A percentile compares a stretch with the other conserved stretches of the same genome.
Conservation (phyloP, 2,329 filamentous ascomycete species). For the Fusarium temperatum region DNA sequence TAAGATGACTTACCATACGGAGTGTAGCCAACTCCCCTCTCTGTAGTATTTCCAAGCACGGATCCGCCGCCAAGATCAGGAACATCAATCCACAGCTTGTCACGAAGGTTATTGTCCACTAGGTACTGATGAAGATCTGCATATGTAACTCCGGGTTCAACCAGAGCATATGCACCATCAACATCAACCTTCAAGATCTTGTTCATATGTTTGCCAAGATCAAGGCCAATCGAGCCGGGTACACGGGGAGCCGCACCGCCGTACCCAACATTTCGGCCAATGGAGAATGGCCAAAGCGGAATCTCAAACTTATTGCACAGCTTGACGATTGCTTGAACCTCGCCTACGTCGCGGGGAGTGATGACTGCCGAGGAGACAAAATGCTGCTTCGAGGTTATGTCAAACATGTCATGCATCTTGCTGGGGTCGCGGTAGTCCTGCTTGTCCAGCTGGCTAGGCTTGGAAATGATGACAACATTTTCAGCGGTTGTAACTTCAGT, state of each 20-base stretch:
- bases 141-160: slow-evolving; percentile 27
- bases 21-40: slow-evolving; percentile 31
- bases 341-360: slow-evolving; percentile 15
- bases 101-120: slow-evolving; percentile 17
- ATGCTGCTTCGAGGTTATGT: slow-evolving; percentile 19
- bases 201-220: slow-evolving; percentile 31
- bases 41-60: slow-evolving; percentile 25
- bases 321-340: slow-evolving; percentile 23
- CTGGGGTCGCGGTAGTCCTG: slow-evolving; percentile 25
- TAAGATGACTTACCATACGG: slow-evolving; percentile 15
- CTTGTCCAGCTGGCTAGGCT: slow-evolving; percentile 2
- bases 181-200: slow-evolving; percentile 27
- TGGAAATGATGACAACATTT: slow-evolving; percentile 21
- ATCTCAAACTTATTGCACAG: slow-evolving; percentile 27
- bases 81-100: slow-evolving; percentile 33
- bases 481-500: not conserved
- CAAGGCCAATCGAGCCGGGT: slow-evolving; percentile 10
- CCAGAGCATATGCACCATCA: slow-evolving; percentile 24
- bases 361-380: slow-evolving; percentile 31
- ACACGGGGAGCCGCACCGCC: slow-evolving; percentile 28
- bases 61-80: slow-evolving; percentile 31
- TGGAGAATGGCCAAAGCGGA: slow-evolving; percentile 32
- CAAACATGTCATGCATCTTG: slow-evolving; percentile 34
- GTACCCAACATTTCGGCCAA: slow-evolving; percentile 32
- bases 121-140: slow-evolving; percentile 24